These are phyloP conservation scores for Rubia balearica DNA, from an alignment of 305 asterid species.

Conservation along the genomic window DNA sequence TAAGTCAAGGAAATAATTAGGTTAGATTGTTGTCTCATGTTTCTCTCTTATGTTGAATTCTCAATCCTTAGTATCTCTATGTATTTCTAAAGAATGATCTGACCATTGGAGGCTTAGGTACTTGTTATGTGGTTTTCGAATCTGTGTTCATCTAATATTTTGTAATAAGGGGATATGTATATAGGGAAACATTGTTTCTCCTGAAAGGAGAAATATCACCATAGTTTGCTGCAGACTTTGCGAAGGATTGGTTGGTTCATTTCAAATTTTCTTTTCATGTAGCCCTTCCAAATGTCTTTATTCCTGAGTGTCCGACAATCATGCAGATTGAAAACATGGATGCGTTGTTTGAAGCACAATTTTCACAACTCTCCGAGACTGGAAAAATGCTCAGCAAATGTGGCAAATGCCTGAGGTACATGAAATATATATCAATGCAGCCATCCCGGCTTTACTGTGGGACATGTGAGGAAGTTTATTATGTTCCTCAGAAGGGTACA, in stretches of 20 bases:
- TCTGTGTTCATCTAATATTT: background rate
- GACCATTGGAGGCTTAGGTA: background rate
- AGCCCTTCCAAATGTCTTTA: background rate
- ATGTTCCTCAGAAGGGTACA: constrained; percentile 77
- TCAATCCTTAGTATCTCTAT: background rate
- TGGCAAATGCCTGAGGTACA: constrained; percentile 86
- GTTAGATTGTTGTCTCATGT: background rate
- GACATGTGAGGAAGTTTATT: constrained; percentile 87
- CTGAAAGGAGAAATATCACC: background rate
- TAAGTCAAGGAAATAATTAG: background rate
- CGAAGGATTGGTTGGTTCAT: background rate
- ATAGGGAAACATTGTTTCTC: background rate
- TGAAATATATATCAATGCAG: constrained; percentile 75
- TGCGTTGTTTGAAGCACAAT: constrained; percentile 88
- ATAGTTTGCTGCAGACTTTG: background rate
- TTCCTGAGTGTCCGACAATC: background rate
- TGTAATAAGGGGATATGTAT: background rate
- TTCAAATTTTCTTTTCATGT: background rate
- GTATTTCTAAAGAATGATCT: background rate
- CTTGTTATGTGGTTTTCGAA: background rate
- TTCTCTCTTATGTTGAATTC: background rate
- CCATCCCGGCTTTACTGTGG: constrained; percentile 83
- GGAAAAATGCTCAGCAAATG: constrained; percentile 86
- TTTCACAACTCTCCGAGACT: constrained; percentile 79
- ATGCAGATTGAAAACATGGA: constrained; percentile 86